Percentiles rank a stretch among this genome's conserved stretches.
Conservation (phyloP, 352 stramenopile genomes). For the Achlya hypogyna region DNA sequence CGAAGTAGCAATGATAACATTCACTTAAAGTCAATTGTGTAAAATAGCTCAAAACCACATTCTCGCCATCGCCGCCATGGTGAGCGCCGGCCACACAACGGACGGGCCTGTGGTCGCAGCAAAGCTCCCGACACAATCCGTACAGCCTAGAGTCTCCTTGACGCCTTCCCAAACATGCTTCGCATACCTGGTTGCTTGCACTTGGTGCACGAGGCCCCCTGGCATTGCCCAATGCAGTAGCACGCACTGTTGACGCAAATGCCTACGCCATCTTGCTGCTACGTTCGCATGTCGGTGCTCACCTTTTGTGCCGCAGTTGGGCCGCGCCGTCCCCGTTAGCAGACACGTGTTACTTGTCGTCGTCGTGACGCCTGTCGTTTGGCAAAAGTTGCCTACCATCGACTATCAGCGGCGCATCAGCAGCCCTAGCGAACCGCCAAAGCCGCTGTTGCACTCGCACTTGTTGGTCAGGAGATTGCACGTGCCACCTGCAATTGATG, state of each 20-base stretch:
- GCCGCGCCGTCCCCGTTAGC: background rate
- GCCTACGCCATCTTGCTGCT: background rate
- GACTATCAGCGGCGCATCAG: background rate
- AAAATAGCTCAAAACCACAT: no score
- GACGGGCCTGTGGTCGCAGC: background rate
- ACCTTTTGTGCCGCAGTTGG: slow-evolving; percentile 2
- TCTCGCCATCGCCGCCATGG: no score
- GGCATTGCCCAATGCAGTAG: background rate
- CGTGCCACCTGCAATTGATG: background rate
- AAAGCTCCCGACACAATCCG: background rate
- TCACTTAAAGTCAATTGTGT: no score
- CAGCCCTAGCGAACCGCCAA: background rate
- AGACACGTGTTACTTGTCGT: background rate
- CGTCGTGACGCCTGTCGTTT: background rate
- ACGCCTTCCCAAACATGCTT: background rate
- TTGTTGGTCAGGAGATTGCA: slow-evolving; percentile 17
- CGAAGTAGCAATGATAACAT: no score
- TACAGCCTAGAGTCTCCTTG: background rate
- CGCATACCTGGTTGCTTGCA: background rate
- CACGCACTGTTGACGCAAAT: slow-evolving; percentile 1
- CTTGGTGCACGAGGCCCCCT: background rate
- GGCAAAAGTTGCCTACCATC: background rate
- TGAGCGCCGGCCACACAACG: no score
- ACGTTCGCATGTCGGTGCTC: background rate
- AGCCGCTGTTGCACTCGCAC: slow-evolving; percentile 4